These are phyloP conservation scores for Delonix regia DNA, from an alignment of 306 rosid species.

Conservation along the genomic window DNA sequence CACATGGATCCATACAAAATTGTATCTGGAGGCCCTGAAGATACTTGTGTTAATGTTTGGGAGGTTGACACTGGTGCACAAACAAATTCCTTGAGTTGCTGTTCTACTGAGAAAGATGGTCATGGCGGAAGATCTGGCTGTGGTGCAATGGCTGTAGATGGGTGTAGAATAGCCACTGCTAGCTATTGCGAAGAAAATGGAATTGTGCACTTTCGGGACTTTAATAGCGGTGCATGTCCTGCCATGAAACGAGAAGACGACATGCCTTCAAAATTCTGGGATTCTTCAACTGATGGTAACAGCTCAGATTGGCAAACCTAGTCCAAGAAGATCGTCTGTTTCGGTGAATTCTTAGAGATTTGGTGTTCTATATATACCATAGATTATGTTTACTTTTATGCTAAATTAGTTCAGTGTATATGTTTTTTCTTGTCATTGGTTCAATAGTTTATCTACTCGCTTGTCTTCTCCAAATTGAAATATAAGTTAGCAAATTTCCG, in stretches of 20 bases:
- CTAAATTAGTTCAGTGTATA: neutral
- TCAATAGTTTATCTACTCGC: neutral
- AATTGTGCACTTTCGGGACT: slow-evolving; percentile 52
- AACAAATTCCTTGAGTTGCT: slow-evolving; percentile 54
- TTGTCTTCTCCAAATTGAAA: neutral
- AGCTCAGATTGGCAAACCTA: neutral
- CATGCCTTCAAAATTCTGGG: slow-evolving; percentile 67
- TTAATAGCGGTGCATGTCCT: slow-evolving; percentile 48
- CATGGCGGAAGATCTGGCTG: slow-evolving; percentile 33
- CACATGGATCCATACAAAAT: slow-evolving; percentile 78
- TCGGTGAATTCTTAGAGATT: neutral
- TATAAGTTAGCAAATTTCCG: no score
- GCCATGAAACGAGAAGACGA: slow-evolving; percentile 31
- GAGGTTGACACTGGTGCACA: slow-evolving; percentile 57
- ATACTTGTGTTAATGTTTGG: slow-evolving; percentile 56
- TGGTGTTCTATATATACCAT: neutral
- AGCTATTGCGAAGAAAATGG: slow-evolving; percentile 23
- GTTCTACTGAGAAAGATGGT: neutral
- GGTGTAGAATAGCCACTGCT: slow-evolving; percentile 55
- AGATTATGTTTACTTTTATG: neutral
- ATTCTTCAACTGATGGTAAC: slow-evolving; percentile 38
- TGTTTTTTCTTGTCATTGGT: neutral
- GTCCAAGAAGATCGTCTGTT: neutral
- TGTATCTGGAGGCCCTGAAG: slow-evolving; percentile 60
- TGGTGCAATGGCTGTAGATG: slow-evolving; percentile 70